Conservation (phyloP, 345 rosid species). For the Mallotus nudiflorus region DNA sequence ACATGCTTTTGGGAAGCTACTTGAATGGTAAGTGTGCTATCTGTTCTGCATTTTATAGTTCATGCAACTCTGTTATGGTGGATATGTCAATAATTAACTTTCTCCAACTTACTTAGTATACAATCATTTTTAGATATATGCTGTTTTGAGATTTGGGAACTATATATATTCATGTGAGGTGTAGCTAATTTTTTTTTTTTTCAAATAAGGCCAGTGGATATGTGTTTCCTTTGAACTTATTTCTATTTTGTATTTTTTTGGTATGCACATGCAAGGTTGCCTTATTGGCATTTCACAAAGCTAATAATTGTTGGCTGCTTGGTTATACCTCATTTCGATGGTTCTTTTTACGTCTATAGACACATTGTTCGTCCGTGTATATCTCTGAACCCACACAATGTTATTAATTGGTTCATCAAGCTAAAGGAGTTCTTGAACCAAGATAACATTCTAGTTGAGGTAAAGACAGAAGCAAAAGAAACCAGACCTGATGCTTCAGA, state of each 20-base stretch:
- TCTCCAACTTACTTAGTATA: too few relatives aligned
- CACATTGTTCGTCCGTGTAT: slow-evolving; percentile 33
- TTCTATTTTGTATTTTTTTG: too few relatives aligned
- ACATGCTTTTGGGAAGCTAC: slow-evolving; percentile 27
- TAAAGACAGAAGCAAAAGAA: slow-evolving; percentile 15
- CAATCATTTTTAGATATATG: too few relatives aligned
- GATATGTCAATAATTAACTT: too few relatives aligned
- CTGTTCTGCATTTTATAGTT: too few relatives aligned
- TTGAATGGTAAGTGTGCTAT: slow-evolving; percentile 41
- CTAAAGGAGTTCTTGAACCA: not conserved
- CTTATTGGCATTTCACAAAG: slow-evolving; percentile 36
- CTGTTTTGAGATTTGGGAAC: too few relatives aligned
- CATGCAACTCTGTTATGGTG: not conserved
- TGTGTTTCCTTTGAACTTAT: too few relatives aligned
- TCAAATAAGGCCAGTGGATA: too few relatives aligned
- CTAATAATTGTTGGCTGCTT: slow-evolving; percentile 18
- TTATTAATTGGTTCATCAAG: slow-evolving; percentile 18
- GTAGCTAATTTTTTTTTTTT: too few relatives aligned
- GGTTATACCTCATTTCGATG: slow-evolving; percentile 30
- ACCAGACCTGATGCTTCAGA: slow-evolving; percentile 27
- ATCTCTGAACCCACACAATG: not conserved
- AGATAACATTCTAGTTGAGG: slow-evolving; percentile 15
- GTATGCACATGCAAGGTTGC: slow-evolving; percentile 14
- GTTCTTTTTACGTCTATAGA: slow-evolving; percentile 32
- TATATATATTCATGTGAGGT: too few relatives aligned